phyloP scores from a whole-genome alignment of 139 green algal species.

The Haematococcus sp. region DNA sequence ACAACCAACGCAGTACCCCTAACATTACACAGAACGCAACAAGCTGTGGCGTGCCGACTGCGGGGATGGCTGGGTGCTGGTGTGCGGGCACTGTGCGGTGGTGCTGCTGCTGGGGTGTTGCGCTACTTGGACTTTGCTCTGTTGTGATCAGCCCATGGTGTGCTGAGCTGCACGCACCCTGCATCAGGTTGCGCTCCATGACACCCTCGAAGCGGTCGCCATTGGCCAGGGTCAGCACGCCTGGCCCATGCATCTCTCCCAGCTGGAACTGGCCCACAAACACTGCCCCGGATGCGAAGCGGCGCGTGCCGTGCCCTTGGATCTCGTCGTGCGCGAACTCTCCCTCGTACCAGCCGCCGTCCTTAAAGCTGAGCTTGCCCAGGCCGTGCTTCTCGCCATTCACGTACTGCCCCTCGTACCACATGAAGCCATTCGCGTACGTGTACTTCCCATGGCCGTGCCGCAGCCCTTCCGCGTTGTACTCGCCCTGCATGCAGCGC shows the following conservation, averaged over 20 bases:
- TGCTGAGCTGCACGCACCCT: conserved; percentile 20
- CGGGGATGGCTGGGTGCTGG: no score
- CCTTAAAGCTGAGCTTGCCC: conserved; percentile 30
- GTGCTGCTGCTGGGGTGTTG: no score
- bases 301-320: conserved; percentile 18
- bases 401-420: conserved; percentile 40
- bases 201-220: conserved; percentile 32
- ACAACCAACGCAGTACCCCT: no score
- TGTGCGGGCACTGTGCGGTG: no score
- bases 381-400: conserved; percentile 39
- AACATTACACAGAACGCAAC: no score
- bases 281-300: conserved; percentile 7
- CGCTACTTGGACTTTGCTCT: no score
- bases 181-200: conserved; percentile 27
- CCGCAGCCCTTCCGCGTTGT: conserved; percentile 16
- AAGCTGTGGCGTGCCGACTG: no score
- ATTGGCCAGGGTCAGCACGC: conserved; percentile 21
- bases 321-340: conserved; percentile 21
- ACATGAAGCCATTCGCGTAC: conserved; percentile 27
- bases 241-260: conserved; percentile 42
- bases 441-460: conserved; percentile 29
- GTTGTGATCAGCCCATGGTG: no score
- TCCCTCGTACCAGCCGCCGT: conserved; percentile 34
- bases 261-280: conserved; percentile 20
- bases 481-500: conserved; percentile 5